Conservation (phyloP, 2,329 filamentous ascomycete species). For the Alternaria burnsii region DNA sequence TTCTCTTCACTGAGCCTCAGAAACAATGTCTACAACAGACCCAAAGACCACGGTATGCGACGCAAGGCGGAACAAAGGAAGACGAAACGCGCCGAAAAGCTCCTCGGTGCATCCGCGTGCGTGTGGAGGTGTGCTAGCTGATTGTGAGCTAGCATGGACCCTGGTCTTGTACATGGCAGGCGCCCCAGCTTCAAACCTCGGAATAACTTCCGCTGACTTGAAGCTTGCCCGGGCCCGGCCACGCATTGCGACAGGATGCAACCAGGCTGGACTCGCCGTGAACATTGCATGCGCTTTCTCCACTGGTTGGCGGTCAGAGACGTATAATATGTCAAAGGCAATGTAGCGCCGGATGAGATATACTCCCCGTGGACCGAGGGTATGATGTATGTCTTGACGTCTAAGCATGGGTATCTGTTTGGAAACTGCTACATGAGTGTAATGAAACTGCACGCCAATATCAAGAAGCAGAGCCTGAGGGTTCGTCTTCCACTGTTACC, state of each 20-base stretch:
- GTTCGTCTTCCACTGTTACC: background rate
- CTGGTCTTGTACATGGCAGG: slow-evolving; percentile 6
- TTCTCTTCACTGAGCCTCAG: background rate
- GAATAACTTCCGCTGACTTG: background rate
- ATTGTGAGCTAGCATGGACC: slow-evolving; percentile 11
- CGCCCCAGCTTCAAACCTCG: background rate
- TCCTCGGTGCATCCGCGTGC: slow-evolving; percentile 1
- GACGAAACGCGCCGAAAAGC: background rate
- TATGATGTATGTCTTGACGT: background rate
- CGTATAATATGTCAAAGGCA: too few species aligned
- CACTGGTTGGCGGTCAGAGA: too few species aligned
- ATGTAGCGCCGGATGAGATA: background rate
- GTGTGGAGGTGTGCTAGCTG: slow-evolving; percentile 7
- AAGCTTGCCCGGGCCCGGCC: background rate
- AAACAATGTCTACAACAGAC: background rate
- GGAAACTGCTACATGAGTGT: background rate
- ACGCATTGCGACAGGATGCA: background rate
- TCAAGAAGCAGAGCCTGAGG: slow-evolving; percentile 2
- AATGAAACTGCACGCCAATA: background rate
- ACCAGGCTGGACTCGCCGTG: too few species aligned
- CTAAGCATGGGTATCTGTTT: slow-evolving; percentile 2
- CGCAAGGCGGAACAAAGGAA: background rate
- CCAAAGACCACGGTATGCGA: background rate
- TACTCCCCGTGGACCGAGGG: background rate
- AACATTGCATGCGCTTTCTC: too few species aligned